Percentiles rank a stretch among this genome's conserved stretches.
Evolutionary conservation across 1,284 basidiomycete species (phyloP).

Genomic region (Grifola frondosa): DNA sequence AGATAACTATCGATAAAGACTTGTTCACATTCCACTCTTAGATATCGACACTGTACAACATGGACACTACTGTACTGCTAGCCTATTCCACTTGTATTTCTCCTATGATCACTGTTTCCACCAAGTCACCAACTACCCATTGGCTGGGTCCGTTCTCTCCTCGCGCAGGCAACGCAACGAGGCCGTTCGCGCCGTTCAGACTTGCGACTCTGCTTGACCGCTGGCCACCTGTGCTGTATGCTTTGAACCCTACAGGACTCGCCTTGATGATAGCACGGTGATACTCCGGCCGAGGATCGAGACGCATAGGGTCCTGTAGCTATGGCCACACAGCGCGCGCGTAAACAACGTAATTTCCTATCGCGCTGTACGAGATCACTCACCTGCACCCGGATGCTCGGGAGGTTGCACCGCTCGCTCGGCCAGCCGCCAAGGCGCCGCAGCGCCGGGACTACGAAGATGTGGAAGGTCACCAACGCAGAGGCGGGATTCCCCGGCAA

Average conservation of each 20-base stretch:
- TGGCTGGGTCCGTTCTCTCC: slow-evolving; percentile 38
- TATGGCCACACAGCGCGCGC: slow-evolving; percentile 23
- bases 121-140: slow-evolving; percentile 53
- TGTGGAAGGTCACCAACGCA: slow-evolving; percentile 84
- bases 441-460: slow-evolving; percentile 83
- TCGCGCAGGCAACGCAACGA: slow-evolving; percentile 64
- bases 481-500: slow-evolving; percentile 88
- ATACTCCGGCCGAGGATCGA: slow-evolving; percentile 80
- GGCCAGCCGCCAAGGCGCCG: slow-evolving; percentile 73
- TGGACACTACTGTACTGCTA: slow-evolving; percentile 8
- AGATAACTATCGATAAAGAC: slow-evolving; percentile 7
- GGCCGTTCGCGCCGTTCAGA: slow-evolving; percentile 74
- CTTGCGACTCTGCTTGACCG: slow-evolving; percentile 78
- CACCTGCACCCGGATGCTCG: slow-evolving; percentile 67
- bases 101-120: slow-evolving; percentile 63
- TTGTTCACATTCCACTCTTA: not conserved
- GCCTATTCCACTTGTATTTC: slow-evolving; percentile 48
- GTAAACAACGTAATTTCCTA: not conserved
- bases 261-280: slow-evolving; percentile 70
- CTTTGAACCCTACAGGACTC: slow-evolving; percentile 49
- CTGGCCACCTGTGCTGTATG: slow-evolving; percentile 83
- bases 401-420: slow-evolving; percentile 53
- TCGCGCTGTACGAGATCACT: slow-evolving; percentile 18
- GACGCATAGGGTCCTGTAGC: slow-evolving; percentile 59
- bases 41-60: slow-evolving; percentile 13